Evolutionary conservation across 2,329 filamentous ascomycete genomes (phyloP).

Genomic region (Colletotrichum noveboracense): DNA sequence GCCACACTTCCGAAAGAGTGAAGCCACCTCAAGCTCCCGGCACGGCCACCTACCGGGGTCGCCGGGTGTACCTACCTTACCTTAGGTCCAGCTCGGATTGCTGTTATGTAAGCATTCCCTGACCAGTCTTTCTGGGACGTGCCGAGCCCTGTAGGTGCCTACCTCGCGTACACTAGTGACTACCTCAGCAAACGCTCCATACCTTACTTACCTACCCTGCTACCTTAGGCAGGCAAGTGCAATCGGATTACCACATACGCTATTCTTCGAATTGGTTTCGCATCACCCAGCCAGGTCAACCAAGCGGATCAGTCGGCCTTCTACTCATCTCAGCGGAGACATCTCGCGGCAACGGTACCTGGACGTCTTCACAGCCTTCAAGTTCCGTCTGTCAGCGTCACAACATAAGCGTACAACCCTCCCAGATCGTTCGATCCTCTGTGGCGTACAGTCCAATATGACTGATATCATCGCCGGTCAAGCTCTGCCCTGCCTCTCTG

Average conservation of each 20-base stretch:
- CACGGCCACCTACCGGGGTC: too few species aligned
- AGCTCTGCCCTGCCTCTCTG: constrained; percentile 53
- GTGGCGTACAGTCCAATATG: constrained; percentile 33
- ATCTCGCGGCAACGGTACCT: background rate
- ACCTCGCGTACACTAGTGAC: background rate
- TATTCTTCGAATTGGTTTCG: background rate
- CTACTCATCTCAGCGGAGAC: background rate
- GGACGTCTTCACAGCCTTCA: background rate
- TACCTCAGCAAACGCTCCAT: background rate
- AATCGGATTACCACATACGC: background rate
- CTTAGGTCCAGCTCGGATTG: background rate
- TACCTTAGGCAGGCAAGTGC: background rate
- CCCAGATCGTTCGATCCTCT: background rate
- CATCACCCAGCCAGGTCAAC: background rate
- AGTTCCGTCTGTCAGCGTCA: background rate
- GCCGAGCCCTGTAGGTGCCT: background rate
- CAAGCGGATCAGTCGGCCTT: background rate
- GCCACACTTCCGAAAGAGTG: background rate
- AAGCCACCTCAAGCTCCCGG: background rate
- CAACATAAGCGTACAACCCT: background rate
- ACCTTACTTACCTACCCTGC: background rate
- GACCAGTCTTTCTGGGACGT: background rate
- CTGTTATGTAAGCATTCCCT: background rate
- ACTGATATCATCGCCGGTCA: constrained; percentile 50
- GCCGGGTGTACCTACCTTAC: too few species aligned